Evolutionary conservation across 371 early-diverging fungal genomes (phyloP).

Genomic region (Phascolomyces articulosus): DNA sequence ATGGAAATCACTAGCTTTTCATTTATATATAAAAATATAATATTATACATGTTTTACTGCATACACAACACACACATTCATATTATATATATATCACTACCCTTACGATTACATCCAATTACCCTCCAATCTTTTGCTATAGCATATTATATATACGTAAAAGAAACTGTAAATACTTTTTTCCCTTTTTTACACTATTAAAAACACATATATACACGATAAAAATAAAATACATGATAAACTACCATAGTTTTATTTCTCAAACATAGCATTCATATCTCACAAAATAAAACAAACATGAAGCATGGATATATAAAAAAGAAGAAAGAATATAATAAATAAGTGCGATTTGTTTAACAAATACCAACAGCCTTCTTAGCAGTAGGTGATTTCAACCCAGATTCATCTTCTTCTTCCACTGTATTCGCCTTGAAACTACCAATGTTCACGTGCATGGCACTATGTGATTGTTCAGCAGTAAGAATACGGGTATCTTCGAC

Average conservation of each 20-base stretch:
- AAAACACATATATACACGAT: background rate
- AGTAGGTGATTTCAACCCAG: background rate
- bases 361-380: conserved; percentile 21
- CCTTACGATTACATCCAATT: too few species aligned
- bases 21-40: too few species aligned
- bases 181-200: background rate
- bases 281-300: too few species aligned
- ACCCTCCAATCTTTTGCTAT: background rate
- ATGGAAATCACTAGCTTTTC: background rate
- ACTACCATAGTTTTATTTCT: too few species aligned
- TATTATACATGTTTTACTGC: background rate
- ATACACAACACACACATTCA: too few species aligned
- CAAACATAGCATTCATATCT: too few species aligned
- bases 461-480: conserved; percentile 28
- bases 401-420: background rate
- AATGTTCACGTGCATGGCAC: conserved; percentile 25
- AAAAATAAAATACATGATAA: background rate
- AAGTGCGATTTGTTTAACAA: conserved; percentile 6
- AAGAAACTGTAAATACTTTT: conserved; percentile 2
- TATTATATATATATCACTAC: too few species aligned
- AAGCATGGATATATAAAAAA: too few species aligned
- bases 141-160: background rate
- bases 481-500: conserved; percentile 27
- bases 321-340: too few species aligned
- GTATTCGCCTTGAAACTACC: conserved; percentile 3